These are phyloP conservation scores for Miscanthus lutarioriparius DNA, from an alignment of 176 grass and related monocot species.

Conservation along the genomic window DNA sequence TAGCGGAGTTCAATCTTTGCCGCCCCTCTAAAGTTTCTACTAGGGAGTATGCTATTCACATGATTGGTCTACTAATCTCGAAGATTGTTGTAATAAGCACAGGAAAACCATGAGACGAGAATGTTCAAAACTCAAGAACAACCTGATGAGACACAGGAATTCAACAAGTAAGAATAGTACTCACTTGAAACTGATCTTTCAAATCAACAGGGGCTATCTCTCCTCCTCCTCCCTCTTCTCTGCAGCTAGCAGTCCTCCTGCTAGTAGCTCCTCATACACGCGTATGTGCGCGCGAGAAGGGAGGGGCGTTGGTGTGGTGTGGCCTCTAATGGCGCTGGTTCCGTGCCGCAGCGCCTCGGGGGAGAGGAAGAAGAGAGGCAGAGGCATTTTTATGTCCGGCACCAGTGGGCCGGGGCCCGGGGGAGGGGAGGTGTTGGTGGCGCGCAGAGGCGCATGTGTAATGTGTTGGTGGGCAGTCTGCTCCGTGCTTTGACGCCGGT, in stretches of 20 bases:
- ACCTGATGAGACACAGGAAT: background rate
- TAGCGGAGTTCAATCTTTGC: background rate
- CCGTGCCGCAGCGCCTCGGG: background rate
- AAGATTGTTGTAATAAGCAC: background rate
- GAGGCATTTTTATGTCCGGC: constrained; percentile 32
- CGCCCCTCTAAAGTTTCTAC: too few relatives aligned
- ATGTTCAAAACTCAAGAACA: background rate
- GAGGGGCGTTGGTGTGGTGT: background rate
- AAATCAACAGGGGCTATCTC: too few relatives aligned
- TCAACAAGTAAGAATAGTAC: background rate
- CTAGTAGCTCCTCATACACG: background rate
- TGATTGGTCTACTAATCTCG: background rate
- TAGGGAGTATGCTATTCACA: background rate
- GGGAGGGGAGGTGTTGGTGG: constrained; percentile 35
- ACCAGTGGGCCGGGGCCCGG: background rate
- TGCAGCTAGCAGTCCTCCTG: background rate
- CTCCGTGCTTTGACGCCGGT: constrained; percentile 20
- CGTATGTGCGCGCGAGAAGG: background rate
- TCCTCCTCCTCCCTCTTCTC: too few relatives aligned
- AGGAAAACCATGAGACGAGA: background rate
- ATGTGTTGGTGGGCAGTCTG: constrained; percentile 28
- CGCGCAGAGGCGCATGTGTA: background rate
- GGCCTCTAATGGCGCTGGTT: background rate
- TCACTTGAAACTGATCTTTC: constrained; percentile 24
- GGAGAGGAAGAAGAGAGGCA: constrained; percentile 37